Conservation (phyloP, 768 basidiomycete genomes). For the Kwoniella sp. region DNA sequence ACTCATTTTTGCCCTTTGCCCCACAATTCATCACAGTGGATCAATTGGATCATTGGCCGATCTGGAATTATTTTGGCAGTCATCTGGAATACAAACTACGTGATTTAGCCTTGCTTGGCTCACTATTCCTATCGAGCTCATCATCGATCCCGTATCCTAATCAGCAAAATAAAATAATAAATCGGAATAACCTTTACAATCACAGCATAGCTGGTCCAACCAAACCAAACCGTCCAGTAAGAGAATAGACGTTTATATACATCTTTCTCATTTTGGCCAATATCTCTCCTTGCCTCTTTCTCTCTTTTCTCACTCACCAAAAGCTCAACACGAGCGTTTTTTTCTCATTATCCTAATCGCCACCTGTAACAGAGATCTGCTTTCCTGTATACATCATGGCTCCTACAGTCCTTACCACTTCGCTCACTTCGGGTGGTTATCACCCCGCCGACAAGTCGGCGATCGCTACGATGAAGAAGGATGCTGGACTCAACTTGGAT, state of each 20-base stretch:
- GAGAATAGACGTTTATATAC: constrained; percentile 3
- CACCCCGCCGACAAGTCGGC: constrained; percentile 32
- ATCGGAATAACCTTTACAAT: constrained; percentile 1
- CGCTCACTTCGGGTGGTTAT: constrained; percentile 48
- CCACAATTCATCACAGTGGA: background rate
- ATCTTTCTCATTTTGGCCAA: background rate
- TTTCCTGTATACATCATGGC: constrained; percentile 21
- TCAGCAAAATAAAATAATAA: background rate
- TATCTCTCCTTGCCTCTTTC: constrained; percentile 10
- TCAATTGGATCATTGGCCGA: background rate
- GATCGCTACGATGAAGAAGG: constrained; percentile 33
- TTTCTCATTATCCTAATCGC: background rate
- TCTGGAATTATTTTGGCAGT: background rate
- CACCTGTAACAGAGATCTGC: constrained; percentile 2
- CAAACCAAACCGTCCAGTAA: background rate
- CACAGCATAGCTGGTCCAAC: too few species aligned
- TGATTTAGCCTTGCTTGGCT: too few species aligned
- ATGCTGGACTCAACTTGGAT: constrained; percentile 37
- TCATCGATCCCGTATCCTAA: background rate
- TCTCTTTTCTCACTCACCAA: constrained; percentile 3
- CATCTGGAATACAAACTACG: background rate
- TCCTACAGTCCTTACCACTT: constrained; percentile 40
- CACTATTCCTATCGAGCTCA: background rate
- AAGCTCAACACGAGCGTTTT: constrained; percentile 19
- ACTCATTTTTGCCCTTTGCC: too few species aligned